Evolutionary conservation across 164 flowering plant species (phyloP), one percentile per base, ranked within the genome.

Genomic region (Brasenia schreberi): DNA sequence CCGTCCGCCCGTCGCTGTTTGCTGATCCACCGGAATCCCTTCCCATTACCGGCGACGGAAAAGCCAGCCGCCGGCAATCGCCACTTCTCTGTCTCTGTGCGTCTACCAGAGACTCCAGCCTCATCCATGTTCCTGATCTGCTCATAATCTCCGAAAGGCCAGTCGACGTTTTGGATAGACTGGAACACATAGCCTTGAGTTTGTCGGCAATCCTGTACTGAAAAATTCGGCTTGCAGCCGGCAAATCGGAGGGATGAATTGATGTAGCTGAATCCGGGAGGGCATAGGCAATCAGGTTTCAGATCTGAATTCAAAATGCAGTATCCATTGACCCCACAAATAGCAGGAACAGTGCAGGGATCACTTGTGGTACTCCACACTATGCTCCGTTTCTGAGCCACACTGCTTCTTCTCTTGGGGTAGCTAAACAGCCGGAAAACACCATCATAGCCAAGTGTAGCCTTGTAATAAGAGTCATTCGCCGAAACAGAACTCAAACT

Each of bases 111-210:
- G n/a, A n/a, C n/a, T n/a, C n/a, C n/a, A 0, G 67, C 73, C 65
- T 66, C 77, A n/a, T 42, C 61, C 5, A 42, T 44, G 33, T 61
- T 61, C 9, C 12, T 7, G 52, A 67, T 61, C 5, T 4, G 6
- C 17, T 64, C 77, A 33, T 75, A 83, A 52, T 81, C 81, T 0
- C 67, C 23, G 0, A 18, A 16, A 0, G 77, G 77, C 82, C 84
- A 85, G 71, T 81, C 74, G 2, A 45, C 52, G 49, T 76, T 69
- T 0, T 3, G 12, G 1, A 80, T 16, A 16, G 45, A 74, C 7
- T 10, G 39, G 6, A 77, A 11, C 11, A 64, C 62, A 60, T 65
- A 78, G 23, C 19, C n/a, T 42, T 52, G 27, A 9, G 64, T 75
- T 7, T 0, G 66, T 9, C 19, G 42, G 53, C 85, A 81, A 14